Conservation (phyloP, 2,329 filamentous ascomycete species). For the Aspergillus neotritici region DNA sequence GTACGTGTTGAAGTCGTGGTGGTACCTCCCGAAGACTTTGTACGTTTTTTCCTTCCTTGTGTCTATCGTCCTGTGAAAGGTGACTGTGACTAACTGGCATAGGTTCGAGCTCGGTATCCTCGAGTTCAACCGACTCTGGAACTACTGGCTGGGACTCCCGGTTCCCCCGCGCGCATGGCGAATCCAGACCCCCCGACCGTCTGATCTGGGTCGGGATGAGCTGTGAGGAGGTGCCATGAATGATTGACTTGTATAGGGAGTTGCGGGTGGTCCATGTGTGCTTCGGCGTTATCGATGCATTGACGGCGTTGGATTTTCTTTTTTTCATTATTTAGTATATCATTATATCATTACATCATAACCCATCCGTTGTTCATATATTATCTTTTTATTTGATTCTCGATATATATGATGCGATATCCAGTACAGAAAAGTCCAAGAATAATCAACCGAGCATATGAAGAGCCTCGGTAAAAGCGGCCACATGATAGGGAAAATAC, state of each 20-base stretch:
- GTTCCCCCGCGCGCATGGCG: constrained; percentile 54
- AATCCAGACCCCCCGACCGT: constrained; percentile 39
- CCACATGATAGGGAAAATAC: too few species aligned
- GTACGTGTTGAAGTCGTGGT: constrained; percentile 66
- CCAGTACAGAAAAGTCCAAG: too few species aligned
- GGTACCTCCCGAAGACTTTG: constrained; percentile 61
- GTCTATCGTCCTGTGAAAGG: neutral
- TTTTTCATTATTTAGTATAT: too few species aligned
- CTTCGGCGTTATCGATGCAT: constrained; percentile 3
- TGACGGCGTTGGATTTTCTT: too few species aligned
- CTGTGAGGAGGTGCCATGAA: constrained; percentile 27
- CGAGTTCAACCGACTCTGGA: constrained; percentile 53
- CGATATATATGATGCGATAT: too few species aligned
- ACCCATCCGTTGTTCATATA: too few species aligned
- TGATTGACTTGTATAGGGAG: constrained; percentile 1
- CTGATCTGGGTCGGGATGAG: constrained; percentile 32
- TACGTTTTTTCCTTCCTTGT: constrained; percentile 48
- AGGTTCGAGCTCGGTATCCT: constrained; percentile 50
- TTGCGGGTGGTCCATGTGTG: too few species aligned
- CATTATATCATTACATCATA: too few species aligned
- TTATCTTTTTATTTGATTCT: too few species aligned
- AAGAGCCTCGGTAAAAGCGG: neutral
- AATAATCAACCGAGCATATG: neutral
- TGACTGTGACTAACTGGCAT: constrained; percentile 2
- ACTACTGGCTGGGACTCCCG: constrained; percentile 59